Evolutionary conservation across 768 basidiomycete genomes (phyloP).

Genomic region (Chalciporus pseudorubinellus): DNA sequence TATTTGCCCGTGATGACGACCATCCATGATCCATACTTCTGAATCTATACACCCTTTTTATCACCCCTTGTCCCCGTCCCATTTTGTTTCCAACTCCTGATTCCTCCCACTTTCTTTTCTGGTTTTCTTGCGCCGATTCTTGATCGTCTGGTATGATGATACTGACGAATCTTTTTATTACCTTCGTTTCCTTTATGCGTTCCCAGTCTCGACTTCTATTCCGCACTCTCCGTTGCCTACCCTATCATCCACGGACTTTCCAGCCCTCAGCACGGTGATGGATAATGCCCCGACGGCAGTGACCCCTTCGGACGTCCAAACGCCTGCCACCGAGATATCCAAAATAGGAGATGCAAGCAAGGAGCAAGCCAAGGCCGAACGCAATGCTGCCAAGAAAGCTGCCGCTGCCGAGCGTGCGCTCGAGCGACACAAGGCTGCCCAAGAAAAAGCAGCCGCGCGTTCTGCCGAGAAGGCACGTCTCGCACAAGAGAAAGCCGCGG

Average conservation of each 20-base stretch:
- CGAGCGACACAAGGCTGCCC: constrained; percentile 54
- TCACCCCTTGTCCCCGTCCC: constrained; percentile 8
- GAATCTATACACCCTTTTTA: constrained; percentile 4
- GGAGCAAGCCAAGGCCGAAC: constrained; percentile 54
- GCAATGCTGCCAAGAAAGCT: constrained; percentile 64
- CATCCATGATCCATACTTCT: constrained; percentile 13
- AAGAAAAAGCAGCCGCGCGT: constrained; percentile 54
- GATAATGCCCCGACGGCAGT: constrained; percentile 9
- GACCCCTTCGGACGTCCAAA: constrained; percentile 24
- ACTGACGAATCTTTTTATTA: constrained; percentile 40
- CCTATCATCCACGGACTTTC: constrained; percentile 73
- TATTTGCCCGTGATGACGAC: constrained; percentile 22
- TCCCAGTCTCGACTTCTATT: constrained; percentile 35
- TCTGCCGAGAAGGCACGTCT: constrained; percentile 54
- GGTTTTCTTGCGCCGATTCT: constrained; percentile 39
- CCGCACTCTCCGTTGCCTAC: constrained; percentile 44
- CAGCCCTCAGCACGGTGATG: constrained; percentile 46
- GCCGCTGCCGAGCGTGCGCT: constrained; percentile 60
- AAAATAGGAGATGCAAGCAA: constrained; percentile 38
- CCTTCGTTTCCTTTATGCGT: constrained; percentile 16
- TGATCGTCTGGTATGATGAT: constrained; percentile 42
- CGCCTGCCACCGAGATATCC: constrained; percentile 14
- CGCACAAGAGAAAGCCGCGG: constrained; percentile 52
- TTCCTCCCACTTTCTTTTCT: constrained; percentile 38
- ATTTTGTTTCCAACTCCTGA: constrained; percentile 12